phyloP scores from a whole-genome alignment of 2,329 filamentous ascomycete species.

The Conoideocrella luteorostrata region DNA sequence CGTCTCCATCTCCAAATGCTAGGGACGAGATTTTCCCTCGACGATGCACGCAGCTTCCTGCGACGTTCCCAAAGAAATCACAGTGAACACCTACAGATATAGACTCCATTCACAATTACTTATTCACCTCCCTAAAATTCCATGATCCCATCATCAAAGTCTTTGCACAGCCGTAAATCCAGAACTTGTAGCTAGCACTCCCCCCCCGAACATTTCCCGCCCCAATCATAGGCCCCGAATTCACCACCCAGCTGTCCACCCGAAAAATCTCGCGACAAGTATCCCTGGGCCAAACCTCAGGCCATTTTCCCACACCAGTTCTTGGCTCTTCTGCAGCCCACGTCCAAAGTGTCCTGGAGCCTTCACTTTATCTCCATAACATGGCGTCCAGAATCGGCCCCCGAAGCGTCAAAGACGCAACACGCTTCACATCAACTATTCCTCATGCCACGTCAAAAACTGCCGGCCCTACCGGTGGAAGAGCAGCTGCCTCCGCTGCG shows the following conservation, averaged over 20 bases:
- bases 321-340: neutral
- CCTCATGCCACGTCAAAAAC: conserved; percentile 62
- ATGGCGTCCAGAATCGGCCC: conserved; percentile 43
- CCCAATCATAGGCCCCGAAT: conserved; percentile 28
- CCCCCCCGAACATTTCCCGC: conserved; percentile 28
- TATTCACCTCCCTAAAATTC: no score
- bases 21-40: no score
- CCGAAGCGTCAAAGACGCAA: conserved; percentile 71
- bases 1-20: no score
- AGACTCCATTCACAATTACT: no score
- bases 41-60: no score
- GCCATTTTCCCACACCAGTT: conserved; percentile 2
- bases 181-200: neutral
- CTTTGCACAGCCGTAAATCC: no score
- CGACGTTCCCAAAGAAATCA: no score
- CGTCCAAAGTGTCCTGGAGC: conserved; percentile 4
- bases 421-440: conserved; percentile 54
- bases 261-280: conserved; percentile 32
- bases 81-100: no score
- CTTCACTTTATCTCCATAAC: conserved; percentile 7
- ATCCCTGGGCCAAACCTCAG: neutral
- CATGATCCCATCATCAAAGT: no score
- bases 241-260: conserved; percentile 15
- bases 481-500: conserved; percentile 14
- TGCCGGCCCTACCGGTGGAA: conserved; percentile 29